Percentiles rank a stretch among this genome's conserved stretches.
These are phyloP conservation scores for Irpex sp. DNA, from an alignment of 1,284 basidiomycete genomes.

Conservation along the genomic window DNA sequence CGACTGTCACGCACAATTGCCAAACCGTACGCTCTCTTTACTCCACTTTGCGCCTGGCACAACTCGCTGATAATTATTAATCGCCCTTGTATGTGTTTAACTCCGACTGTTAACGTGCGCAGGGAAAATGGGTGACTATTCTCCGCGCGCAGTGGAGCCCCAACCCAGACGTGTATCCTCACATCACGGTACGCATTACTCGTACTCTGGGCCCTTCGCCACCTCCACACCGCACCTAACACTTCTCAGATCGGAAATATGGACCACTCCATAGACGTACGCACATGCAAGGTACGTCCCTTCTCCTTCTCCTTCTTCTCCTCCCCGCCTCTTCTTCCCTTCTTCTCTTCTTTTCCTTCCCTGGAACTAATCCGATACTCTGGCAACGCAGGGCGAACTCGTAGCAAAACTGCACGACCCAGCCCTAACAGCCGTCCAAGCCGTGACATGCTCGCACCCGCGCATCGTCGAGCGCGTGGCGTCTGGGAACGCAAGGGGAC, in stretches of 20 bases:
- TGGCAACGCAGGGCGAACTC: slow-evolving; percentile 49
- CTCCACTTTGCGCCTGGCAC: background rate
- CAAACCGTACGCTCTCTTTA: slow-evolving; percentile 54
- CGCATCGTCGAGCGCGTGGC: slow-evolving; percentile 63
- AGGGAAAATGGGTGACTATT: slow-evolving; percentile 77
- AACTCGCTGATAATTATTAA: background rate
- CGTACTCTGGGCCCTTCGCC: background rate
- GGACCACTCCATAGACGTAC: slow-evolving; percentile 70
- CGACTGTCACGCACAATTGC: slow-evolving; percentile 61
- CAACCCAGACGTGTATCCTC: slow-evolving; percentile 71
- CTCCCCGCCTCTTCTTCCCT: background rate
- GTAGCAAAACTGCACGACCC: slow-evolving; percentile 56
- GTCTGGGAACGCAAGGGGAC: slow-evolving; percentile 71
- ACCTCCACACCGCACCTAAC: background rate
- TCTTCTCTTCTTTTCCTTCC: background rate
- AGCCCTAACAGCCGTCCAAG: slow-evolving; percentile 70
- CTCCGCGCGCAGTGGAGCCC: slow-evolving; percentile 70
- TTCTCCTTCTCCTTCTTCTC: background rate
- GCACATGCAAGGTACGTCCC: slow-evolving; percentile 55
- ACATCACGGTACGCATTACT: slow-evolving; percentile 58
- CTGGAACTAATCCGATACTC: background rate
- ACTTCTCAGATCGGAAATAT: slow-evolving; percentile 60
- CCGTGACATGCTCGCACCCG: slow-evolving; percentile 82
- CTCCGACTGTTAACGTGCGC: background rate
- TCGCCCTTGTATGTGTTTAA: background rate